Conservation (phyloP, 2,329 filamentous ascomycete genomes). For the Torrubiellomyces zombiae region DNA sequence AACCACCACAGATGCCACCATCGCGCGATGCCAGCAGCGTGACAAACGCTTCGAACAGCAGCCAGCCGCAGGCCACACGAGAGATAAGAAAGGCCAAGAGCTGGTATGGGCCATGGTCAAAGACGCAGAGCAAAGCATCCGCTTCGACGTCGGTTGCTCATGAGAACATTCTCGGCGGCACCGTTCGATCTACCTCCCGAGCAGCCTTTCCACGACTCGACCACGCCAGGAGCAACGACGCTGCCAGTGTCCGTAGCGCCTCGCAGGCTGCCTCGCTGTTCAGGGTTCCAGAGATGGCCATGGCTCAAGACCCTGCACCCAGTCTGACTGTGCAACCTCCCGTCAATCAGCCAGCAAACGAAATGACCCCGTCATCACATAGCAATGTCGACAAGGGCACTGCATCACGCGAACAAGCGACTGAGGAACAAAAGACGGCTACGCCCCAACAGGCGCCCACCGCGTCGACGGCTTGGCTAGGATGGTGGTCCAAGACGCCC, state of each 20-base stretch:
- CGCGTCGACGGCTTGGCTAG: constrained; percentile 34
- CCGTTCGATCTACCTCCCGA: constrained; percentile 25
- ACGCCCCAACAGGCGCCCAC: constrained; percentile 4
- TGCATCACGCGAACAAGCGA: no score
- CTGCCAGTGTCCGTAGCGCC: constrained; percentile 14
- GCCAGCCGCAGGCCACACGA: constrained; percentile 5
- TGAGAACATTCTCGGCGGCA: constrained; percentile 44
- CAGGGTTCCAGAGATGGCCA: constrained; percentile 12
- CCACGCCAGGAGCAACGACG: constrained; percentile 15
- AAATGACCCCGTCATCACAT: no score
- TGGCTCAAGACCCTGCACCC: no score
- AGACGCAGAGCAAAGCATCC: constrained; percentile 37
- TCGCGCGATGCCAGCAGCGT: no score
- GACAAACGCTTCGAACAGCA: not conserved
- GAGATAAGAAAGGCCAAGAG: constrained; percentile 36
- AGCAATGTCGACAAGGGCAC: no score
- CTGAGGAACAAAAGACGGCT: no score
- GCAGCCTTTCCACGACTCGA: constrained; percentile 37
- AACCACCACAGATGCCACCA: constrained; percentile 3
- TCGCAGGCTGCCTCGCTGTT: constrained; percentile 8
- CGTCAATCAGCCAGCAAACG: no score
- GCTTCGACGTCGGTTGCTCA: constrained; percentile 43
- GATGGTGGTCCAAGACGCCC: constrained; percentile 28
- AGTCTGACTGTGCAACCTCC: no score
- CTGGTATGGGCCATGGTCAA: constrained; percentile 48